phyloP scores from a whole-genome alignment of 345 rosid genomes.

The Limnanthes douglasii region DNA sequence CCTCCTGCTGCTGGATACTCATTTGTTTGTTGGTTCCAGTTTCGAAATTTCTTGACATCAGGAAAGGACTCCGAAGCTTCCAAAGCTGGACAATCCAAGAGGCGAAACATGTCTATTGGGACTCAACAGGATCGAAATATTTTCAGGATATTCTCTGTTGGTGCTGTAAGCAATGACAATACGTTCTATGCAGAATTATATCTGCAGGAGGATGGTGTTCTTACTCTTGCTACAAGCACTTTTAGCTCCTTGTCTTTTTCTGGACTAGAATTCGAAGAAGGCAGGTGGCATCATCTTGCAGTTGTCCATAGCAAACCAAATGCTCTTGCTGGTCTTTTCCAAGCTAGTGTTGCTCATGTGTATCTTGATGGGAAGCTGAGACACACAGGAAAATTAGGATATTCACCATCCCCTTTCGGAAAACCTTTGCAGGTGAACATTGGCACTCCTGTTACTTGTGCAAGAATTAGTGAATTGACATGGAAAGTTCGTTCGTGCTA shows the following conservation, averaged over 20 bases:
- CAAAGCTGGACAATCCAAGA: conserved; percentile 43
- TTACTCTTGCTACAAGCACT: conserved; percentile 95
- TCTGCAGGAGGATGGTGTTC: conserved; percentile 83
- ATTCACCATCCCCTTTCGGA: conserved; percentile 95
- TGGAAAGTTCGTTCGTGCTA: conserved; percentile 98
- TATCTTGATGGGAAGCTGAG: conserved; percentile 95
- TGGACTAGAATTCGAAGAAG: conserved; percentile 90
- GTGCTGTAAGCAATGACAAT: conserved; percentile 58
- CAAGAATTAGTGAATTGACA: conserved; percentile 62
- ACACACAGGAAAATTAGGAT: conserved; percentile 94
- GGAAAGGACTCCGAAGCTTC: conserved; percentile 45
- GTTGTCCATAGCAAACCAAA: conserved; percentile 98
- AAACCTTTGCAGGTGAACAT: conserved; percentile 86
- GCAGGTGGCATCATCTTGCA: conserved; percentile 99
- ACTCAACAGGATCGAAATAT: conserved; percentile 47
- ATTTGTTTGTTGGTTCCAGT: conserved; percentile 98
- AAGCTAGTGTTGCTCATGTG: conserved; percentile 93
- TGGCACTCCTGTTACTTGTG: conserved; percentile 76
- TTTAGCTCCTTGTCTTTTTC: conserved; percentile 79
- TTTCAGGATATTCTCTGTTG: conserved; percentile 90
- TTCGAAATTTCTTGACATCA: conserved; percentile 47
- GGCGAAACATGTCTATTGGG: conserved; percentile 25
- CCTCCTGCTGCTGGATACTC: conserved; percentile 99
- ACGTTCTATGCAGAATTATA: conserved; percentile 82
- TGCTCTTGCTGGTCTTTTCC: conserved; percentile 99